Base-by-base conservation (phyloP, 2,329 filamentous ascomycete genomes). In the Ramularia endophylla region DNA sequence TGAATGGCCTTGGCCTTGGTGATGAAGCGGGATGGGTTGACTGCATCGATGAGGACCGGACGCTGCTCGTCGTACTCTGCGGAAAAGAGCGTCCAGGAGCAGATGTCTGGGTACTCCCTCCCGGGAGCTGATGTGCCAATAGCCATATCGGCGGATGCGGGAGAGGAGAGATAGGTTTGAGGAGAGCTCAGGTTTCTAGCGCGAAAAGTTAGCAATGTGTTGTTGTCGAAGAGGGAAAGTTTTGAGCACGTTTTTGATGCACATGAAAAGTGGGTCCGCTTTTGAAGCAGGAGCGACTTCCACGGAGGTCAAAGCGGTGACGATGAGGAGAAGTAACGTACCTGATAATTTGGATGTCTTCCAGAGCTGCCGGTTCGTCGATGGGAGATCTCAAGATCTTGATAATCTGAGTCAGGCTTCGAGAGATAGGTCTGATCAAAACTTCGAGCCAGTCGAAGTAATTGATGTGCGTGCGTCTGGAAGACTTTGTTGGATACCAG, bases 31-130 rank as follows among this genome's bases (percentile, higher is more conserved):
- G 39, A 35, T 8, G 53, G 50, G 27, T 59, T 38, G 13, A 44
- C 44, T 27, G 57, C 54, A 47, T 64, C 61, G 37, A 63, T 54
- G n/a, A 64, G 47, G 20, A 63, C 39, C 27, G 50, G 47, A 22
- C 43, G 45, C 12, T 48, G 27, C 9, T 36, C 29, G 33, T 56
- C 45, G 31, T 55, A 58, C 8, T 36, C 29, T 4, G 46, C 52
- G 4, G 48, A 54, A 11, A 25, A 25, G 3, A 55, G 40, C 4
- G 51, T 42, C 45, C 43, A 53, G 3, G 48, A 40, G 9, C 52
- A 50, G 19, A 56, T 38, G 39, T 55, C 52, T n/a, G 40, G 38
- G n/a, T 43, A 34, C 16, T 20, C 19, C 15, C 16, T 36, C 4
- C 12, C 12, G 37, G 13, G 8, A 12, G n/a, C n/a, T 36, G 8